Evolutionary conservation across 495 filamentous ascomycete genomes (phyloP), one percentile per base, ranked within the genome.

Genomic region (Neohortaea acidophila): DNA sequence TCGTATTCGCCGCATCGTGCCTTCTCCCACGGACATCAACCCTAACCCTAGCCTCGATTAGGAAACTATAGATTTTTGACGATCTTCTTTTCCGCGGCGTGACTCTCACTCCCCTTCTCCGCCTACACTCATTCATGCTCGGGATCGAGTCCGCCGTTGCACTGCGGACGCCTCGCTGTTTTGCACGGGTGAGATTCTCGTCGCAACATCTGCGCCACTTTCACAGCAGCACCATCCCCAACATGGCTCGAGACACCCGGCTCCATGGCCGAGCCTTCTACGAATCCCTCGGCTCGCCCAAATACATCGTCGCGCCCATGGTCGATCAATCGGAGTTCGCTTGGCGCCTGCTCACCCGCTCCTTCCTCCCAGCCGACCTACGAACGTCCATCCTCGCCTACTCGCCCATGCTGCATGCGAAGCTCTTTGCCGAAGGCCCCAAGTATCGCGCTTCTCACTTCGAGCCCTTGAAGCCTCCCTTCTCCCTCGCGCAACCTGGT

Each of bases 301-400:
- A 81, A 53, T 75, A 80, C 46, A 71, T 96, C 27, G 69, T 99
- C 20, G 89, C 89, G 23, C 89, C 89, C 22, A 99, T 99, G 89
- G 89, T 99, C 15, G 89, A 96, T 48, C 80, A 94, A 54, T 93
- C 84, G 3, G 91, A 97, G 64, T 92, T 94, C 63, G 87, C 85
- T 51, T 94, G 89, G 89, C 81, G 89, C 45, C 77, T 93, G 68
- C 75, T 96, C 46, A 81, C 82, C 36, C 77, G 87, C 55, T 93
- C 85, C 20, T 94, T 86, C 64, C 73, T 93, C 49, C 66, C 78
- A 1, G 59, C 74, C 4, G 19, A 65, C 72, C 18, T 65, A 65
- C 13, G 63, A 69, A 35, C 56, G 60, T 22, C 53, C 8, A 36
- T 87, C 12, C 69, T 94, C 21, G 77, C 81, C 37, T 94, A 94